Conservation (phyloP, 805 yeast genomes). For the Hanseniaspora lachancei region DNA sequence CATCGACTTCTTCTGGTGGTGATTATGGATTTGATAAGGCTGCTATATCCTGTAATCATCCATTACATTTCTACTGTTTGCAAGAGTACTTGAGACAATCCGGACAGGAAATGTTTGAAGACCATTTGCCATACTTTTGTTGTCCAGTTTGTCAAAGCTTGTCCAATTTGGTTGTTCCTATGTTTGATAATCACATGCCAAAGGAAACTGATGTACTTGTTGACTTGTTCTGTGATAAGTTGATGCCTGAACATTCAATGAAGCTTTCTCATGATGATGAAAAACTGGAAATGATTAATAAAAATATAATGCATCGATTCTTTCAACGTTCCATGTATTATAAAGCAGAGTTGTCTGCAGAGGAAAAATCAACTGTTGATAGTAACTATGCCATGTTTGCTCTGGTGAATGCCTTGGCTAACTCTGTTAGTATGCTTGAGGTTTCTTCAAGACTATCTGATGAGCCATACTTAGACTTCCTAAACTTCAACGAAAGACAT, state of each 20-base stretch:
- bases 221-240: constrained; percentile 1
- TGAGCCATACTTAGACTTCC: constrained; percentile 24
- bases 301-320: not conserved
- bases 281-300: not conserved
- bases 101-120: not conserved
- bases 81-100: constrained; percentile 36
- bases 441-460: constrained; percentile 41
- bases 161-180: constrained; percentile 25
- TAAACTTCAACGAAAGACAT: constrained; percentile 30
- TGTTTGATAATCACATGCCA: constrained; percentile 12
- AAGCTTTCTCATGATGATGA: not conserved
- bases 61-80: constrained; percentile 76
- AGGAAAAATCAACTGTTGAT: not conserved
- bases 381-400: constrained; percentile 1
- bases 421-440: constrained; percentile 46
- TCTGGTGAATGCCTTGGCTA: constrained; percentile 25
- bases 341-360: not conserved
- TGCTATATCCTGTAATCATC: constrained; percentile 82
- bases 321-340: not conserved
- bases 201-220: not conserved
- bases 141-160: constrained; percentile 90
- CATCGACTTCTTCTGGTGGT: not conserved
- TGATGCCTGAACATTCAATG: not conserved
- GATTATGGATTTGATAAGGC: constrained; percentile 24
- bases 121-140: constrained; percentile 32